Base-by-base conservation (phyloP, 2,329 filamentous ascomycete genomes). In the Lachnellula willkommii region DNA sequence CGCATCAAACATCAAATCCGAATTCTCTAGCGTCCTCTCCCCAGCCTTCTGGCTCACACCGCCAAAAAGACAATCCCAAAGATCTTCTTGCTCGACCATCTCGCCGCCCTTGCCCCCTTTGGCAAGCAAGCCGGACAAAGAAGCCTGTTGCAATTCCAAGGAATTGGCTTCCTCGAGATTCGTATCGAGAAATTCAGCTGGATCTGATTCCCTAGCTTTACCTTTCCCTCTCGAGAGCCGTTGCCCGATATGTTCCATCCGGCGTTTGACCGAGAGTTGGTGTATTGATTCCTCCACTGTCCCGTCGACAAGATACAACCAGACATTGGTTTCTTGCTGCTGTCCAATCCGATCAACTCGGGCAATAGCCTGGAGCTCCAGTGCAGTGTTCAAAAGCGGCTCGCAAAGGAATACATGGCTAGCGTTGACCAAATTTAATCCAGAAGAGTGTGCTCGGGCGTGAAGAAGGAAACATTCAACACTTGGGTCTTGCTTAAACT, bases 321-420 rank as follows among this genome's bases (percentile, higher is more conserved):
- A 97, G 1, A 97, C 91, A 0, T 90, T 96, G 0, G 94, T 99
- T 62, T 89, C 81, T 51, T 89, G 84, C 60, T 86, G 79, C 72
- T 97, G 94, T 0, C 94, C 94, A 60, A 99, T 99, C 37, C 94
- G 84, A 69, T 99, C 91, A 1, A 99, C 92, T 54, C 94, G 87
- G 1, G 93, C 92, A 66, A 97, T 95, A 14, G 92, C 93, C 71
- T 99, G 94, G 9, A 97, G 79, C 71, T 97, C 94, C 15, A 99
- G 83, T 0, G 92, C 91, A 0, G 93, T 93, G 68, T 97, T 96
- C 64, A 97, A 84, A 3, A 97, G 77, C 2, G 94, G 94, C 69
- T 99, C 94, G 70, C 91, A 96, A 4, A 99, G 80, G 68, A 97
- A 95, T 1, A 97, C 91, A 68, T 97, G 91, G 48, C 85, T 96